These are phyloP conservation scores for Neckera pumila DNA, from an alignment of 225 moss, liverwort and hornwort genomes.

Conservation along the genomic window DNA sequence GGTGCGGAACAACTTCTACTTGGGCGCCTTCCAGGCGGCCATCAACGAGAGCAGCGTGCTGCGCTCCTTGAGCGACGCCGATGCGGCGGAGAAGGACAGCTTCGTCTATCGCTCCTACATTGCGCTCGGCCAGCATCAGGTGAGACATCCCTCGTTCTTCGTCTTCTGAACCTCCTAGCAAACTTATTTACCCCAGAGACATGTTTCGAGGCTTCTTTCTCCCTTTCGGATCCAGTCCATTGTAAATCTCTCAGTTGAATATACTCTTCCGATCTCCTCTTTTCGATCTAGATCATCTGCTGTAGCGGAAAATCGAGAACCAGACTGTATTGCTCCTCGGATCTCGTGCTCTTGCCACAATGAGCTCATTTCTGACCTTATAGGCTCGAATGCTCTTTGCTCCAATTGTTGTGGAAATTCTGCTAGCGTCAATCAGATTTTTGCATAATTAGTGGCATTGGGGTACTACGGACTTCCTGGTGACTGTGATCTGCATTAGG, in stretches of 20 bases:
- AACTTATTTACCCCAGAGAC: too few relatives aligned
- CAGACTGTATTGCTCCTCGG: background rate
- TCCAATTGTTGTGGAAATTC: background rate
- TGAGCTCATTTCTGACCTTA: background rate
- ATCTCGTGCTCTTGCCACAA: background rate
- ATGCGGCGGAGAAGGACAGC: slow-evolving; percentile 57
- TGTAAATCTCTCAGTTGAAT: background rate
- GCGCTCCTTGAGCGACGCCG: slow-evolving; percentile 46
- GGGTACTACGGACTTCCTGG: background rate
- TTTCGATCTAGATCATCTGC: background rate
- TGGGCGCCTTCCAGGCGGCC: slow-evolving; percentile 87
- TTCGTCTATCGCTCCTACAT: slow-evolving; percentile 88
- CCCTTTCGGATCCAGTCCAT: background rate
- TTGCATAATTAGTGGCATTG: background rate
- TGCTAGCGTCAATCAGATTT: background rate
- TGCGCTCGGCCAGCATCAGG: slow-evolving; percentile 84
- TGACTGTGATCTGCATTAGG: background rate
- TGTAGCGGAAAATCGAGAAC: background rate
- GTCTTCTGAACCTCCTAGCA: background rate
- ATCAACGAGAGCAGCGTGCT: slow-evolving; percentile 83
- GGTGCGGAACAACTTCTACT: slow-evolving; percentile 82
- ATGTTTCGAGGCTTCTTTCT: background rate
- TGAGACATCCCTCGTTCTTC: background rate
- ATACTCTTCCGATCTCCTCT: background rate
- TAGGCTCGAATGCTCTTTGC: background rate